Evolutionary conservation across 768 basidiomycete genomes (phyloP).

Genomic region (Clitopilus passeckerianus): DNA sequence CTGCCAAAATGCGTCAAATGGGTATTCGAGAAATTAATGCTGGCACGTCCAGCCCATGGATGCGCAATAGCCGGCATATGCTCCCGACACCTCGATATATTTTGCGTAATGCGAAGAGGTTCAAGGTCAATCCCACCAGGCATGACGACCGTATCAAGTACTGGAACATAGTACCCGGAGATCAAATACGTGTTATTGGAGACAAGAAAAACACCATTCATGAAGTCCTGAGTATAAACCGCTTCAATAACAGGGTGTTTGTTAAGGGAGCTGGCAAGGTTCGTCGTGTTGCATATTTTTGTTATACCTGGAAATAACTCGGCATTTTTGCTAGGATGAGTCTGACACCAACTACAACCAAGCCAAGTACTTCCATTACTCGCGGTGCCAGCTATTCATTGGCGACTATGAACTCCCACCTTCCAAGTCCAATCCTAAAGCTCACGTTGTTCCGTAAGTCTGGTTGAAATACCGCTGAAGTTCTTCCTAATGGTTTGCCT

Average conservation of each 20-base stretch:
- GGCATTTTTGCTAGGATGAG: slow-evolving; percentile 9
- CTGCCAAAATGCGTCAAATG: not conserved
- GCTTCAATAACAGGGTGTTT: slow-evolving; percentile 63
- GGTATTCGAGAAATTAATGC: slow-evolving; percentile 24
- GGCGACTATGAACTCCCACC: slow-evolving; percentile 60
- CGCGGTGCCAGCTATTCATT: slow-evolving; percentile 74
- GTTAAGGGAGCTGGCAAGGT: slow-evolving; percentile 40
- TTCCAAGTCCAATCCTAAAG: slow-evolving; percentile 28
- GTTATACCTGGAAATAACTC: slow-evolving; percentile 1
- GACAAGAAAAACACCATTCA: slow-evolving; percentile 55
- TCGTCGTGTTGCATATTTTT: slow-evolving; percentile 9
- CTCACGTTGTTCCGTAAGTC: slow-evolving; percentile 42
- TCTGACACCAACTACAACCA: slow-evolving; percentile 19
- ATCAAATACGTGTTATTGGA: slow-evolving; percentile 67
- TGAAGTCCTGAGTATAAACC: slow-evolving; percentile 72
- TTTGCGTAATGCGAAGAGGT: slow-evolving; percentile 41
- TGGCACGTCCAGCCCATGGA: slow-evolving; percentile 50
- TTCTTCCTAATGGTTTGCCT: not conserved
- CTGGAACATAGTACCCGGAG: slow-evolving; percentile 88
- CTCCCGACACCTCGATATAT: slow-evolving; percentile 49
- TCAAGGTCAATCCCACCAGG: slow-evolving; percentile 51
- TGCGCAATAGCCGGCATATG: slow-evolving; percentile 64
- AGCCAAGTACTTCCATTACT: slow-evolving; percentile 64
- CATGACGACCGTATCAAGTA: slow-evolving; percentile 71
- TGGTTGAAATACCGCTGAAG: not conserved